Base-by-base conservation (phyloP, 345 rosid species). In the Geranium brycei region DNA sequence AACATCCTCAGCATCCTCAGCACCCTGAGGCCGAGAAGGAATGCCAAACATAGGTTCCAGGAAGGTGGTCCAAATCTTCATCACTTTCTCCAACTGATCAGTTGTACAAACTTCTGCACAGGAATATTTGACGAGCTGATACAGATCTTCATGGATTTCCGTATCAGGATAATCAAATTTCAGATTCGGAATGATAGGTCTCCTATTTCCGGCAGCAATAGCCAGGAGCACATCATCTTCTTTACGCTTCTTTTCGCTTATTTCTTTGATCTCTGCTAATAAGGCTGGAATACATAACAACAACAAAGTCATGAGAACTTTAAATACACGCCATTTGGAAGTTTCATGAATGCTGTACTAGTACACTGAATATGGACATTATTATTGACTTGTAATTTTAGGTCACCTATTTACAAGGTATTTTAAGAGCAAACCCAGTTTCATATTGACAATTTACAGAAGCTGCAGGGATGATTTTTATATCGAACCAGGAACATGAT, bases 51-150 rank as follows among this genome's bases (percentile, higher is more conserved):
- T 65, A 55, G 96, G 99, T 66, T 90, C 99, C 78, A 93, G 71
- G 74, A 93, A 88, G n/a, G 87, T 85, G 62, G 87, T 90, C 97
- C 99, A 93, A 57, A 93, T 78, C 73, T 83, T 90, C 87, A 90
- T 83, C 62, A 90, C 89, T 78, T 88, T 87, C 72, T 88, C 95
- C 67, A 86, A 69, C 81, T 88, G 95, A 66, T 93, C 97, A 17
- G 83, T 70, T 69, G 99, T 75, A 77, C 97, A 90, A 79, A 90
- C 89, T 79, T 93, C 96, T 67, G 83, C 95, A 65, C 96, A 88
- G 10, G 97, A 90, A 80, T 83, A 90, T 77, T 90, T 90, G 70
- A 93, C 80, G 60, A 93, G 95, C 82, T 88, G 97, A 78, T 86
- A 90, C 32, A 93, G 64, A 79, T 93, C 96, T 77, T 90, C 99